A percentile compares a stretch with the other conserved stretches of the same genome.
Evolutionary conservation across 257 asterid genomes (phyloP).

Genomic region (Solanum piurae): DNA sequence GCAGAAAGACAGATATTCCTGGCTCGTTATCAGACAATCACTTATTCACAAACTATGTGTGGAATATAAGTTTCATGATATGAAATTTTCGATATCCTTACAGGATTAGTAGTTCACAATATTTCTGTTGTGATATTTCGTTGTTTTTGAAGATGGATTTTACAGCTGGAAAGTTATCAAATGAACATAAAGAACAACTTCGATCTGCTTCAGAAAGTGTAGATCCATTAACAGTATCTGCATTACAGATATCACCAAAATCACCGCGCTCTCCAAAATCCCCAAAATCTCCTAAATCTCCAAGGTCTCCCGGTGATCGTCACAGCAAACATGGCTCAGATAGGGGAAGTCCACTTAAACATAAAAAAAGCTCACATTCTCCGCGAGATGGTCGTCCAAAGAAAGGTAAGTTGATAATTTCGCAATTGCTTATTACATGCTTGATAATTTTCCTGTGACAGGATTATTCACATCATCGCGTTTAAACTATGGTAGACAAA

Average conservation of each 20-base stretch:
- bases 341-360: constrained; percentile 51
- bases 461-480: background rate
- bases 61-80: background rate
- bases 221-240: constrained; percentile 39
- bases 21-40: background rate
- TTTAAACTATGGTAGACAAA: background rate
- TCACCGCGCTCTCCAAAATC: constrained; percentile 26
- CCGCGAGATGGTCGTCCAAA: constrained; percentile 54
- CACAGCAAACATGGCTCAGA: constrained; percentile 15
- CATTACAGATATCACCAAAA: constrained; percentile 18
- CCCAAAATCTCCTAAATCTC: constrained; percentile 17
- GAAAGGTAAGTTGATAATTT: constrained; percentile 39
- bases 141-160: constrained; percentile 29
- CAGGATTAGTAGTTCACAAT: background rate
- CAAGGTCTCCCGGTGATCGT: constrained; percentile 23
- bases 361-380: constrained; percentile 34
- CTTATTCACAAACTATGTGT: background rate
- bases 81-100: background rate
- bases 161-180: constrained; percentile 36
- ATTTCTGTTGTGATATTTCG: background rate
- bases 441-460: background rate
- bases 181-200: constrained; percentile 50
- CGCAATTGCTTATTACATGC: background rate
- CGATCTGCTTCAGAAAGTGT: constrained; percentile 42
- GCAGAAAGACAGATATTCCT: background rate